phyloP scores from a whole-genome alignment of 1,284 basidiomycete genomes.

The Irpex sp. region DNA sequence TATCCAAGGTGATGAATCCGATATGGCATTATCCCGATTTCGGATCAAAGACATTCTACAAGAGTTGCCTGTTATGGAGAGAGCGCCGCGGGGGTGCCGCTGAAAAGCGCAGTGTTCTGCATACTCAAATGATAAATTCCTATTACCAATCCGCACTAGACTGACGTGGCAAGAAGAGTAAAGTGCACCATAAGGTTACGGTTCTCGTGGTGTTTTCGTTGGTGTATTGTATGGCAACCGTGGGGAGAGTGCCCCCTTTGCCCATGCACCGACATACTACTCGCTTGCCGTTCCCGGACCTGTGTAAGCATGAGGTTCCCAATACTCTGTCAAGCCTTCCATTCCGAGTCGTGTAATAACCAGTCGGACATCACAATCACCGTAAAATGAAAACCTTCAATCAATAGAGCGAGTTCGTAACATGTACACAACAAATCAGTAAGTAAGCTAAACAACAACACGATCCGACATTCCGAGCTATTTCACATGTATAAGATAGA shows the following conservation, averaged over 20 bases:
- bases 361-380: no score
- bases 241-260: neutral
- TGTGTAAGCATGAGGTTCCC: neutral
- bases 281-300: neutral
- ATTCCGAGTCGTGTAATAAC: no score
- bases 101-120: neutral
- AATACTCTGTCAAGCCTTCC: no score
- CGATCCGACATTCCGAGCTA: neutral
- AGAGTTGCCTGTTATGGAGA: constrained; percentile 2
- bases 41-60: constrained; percentile 7
- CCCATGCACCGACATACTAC: neutral
- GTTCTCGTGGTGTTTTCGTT: neutral
- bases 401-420: neutral
- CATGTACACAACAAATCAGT: neutral
- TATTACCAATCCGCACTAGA: neutral
- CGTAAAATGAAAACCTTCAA: neutral
- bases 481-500: neutral
- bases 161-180: neutral
- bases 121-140: neutral
- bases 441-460: neutral
- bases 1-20: constrained; percentile 3
- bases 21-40: constrained; percentile 3
- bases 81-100: neutral
- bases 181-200: neutral
- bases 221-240: neutral